Evolutionary conservation across 371 early-diverging fungal genomes (phyloP).

Genomic region (Mortierella sp.): DNA sequence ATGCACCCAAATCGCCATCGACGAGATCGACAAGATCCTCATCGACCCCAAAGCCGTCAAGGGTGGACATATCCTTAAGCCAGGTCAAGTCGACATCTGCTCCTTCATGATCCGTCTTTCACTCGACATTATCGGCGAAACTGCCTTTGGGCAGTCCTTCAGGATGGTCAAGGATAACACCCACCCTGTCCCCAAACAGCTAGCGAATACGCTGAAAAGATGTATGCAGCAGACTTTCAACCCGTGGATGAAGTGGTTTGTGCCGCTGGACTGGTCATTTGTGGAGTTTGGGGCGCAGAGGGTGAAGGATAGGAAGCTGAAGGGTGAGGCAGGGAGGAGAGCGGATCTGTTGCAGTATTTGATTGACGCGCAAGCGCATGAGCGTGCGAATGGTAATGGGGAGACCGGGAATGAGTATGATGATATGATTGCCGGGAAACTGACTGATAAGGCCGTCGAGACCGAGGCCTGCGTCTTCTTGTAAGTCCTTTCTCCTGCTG

Average conservation of each 20-base stretch:
- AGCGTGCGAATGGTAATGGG: constrained; percentile 38
- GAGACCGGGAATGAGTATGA: constrained; percentile 41
- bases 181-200: constrained; percentile 35
- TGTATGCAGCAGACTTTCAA: constrained; percentile 38
- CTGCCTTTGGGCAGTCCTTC: constrained; percentile 42
- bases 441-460: constrained; percentile 38
- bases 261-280: constrained; percentile 32
- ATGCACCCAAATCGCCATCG: constrained; percentile 24
- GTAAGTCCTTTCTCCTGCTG: constrained; percentile 7
- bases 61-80: constrained; percentile 18
- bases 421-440: constrained; percentile 47
- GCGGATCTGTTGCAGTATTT: constrained; percentile 46
- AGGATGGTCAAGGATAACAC: constrained; percentile 34
- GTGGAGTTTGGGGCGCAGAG: constrained; percentile 22
- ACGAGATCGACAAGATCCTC: constrained; percentile 38
- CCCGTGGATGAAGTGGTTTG: constrained; percentile 35
- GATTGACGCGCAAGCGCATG: constrained; percentile 44
- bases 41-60: constrained; percentile 27
- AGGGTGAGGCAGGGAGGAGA: constrained; percentile 26
- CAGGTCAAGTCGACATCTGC: constrained; percentile 34
- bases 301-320: constrained; percentile 12
- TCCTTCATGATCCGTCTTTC: constrained; percentile 41
- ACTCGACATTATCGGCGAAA: constrained; percentile 45
- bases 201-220: constrained; percentile 33
- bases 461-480: constrained; percentile 37